Conservation (phyloP, 1,284 basidiomycete genomes). For the Sporisorium exsertum region DNA sequence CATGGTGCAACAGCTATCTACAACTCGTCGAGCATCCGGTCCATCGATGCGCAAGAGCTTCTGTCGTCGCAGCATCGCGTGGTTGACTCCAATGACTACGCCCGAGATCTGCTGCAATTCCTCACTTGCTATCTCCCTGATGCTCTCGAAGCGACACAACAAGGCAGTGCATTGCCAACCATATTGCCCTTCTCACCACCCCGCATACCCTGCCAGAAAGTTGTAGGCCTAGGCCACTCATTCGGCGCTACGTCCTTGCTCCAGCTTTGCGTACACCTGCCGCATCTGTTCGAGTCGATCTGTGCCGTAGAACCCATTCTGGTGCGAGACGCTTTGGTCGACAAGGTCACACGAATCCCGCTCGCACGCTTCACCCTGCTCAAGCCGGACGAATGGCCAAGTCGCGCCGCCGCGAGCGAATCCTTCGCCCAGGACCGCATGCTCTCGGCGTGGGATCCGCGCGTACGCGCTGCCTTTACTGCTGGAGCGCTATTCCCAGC, state of each 20-base stretch:
- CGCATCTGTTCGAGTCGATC: not conserved
- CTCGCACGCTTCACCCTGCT: not conserved
- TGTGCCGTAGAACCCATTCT: not conserved
- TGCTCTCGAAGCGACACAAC: not conserved
- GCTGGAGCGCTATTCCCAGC: not conserved
- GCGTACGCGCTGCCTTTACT: not conserved
- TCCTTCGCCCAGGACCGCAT: not conserved
- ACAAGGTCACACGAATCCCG: not conserved
- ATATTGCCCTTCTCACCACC: not conserved
- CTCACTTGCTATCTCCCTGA: not conserved
- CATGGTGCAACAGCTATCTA: not conserved
- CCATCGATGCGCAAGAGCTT: not conserved
- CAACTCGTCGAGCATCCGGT: not conserved
- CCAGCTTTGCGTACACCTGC: not conserved
- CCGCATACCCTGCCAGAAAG: not conserved
- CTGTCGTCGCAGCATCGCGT: not conserved
- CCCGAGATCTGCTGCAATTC: not conserved
- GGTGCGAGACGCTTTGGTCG: not conserved
- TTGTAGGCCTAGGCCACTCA: not conserved
- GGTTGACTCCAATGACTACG: not conserved
- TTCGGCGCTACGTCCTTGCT: not conserved
- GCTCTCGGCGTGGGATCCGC: not conserved
- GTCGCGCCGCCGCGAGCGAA: not conserved
- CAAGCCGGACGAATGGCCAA: not conserved
- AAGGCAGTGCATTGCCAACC: not conserved